Conservation (phyloP, 306 rosid genomes). For the Quercus cerris region DNA sequence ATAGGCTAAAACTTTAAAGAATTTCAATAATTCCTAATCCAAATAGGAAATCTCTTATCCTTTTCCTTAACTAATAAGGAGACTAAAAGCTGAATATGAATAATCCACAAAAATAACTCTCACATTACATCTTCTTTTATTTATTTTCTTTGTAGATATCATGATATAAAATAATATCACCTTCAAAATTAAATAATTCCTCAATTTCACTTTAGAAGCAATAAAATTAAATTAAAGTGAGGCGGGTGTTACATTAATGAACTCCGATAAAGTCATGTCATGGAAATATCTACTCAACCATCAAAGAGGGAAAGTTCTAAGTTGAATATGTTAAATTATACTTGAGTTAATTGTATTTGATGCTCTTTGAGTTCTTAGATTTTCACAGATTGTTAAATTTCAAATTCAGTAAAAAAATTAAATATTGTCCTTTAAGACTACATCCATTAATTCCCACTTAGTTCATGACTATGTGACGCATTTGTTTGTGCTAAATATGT, state of each 20-base stretch:
- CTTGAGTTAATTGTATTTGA: conserved; percentile 4
- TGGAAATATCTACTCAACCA: conserved; percentile 44
- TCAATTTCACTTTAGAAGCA: too few species aligned
- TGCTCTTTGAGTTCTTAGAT: background rate
- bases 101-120: too few species aligned
- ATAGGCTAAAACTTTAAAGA: too few species aligned
- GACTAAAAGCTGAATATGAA: too few species aligned
- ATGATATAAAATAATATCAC: too few species aligned
- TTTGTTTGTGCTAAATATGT: background rate
- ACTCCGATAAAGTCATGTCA: conserved; percentile 66
- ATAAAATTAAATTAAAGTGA: too few species aligned
- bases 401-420: background rate
- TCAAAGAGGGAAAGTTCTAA: conserved; percentile 50
- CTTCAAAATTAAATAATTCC: too few species aligned
- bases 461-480: background rate
- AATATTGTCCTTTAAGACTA: background rate
- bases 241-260: conserved; percentile 37
- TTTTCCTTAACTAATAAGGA: too few species aligned
- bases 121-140: too few species aligned
- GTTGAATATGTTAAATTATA: conserved; percentile 35
- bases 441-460: background rate
- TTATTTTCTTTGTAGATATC: too few species aligned
- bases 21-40: too few species aligned
- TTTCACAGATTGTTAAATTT: background rate
- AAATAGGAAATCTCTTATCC: too few species aligned